Conservation (phyloP, 139 green algal genomes). For the Ettlia oleoabundans region DNA sequence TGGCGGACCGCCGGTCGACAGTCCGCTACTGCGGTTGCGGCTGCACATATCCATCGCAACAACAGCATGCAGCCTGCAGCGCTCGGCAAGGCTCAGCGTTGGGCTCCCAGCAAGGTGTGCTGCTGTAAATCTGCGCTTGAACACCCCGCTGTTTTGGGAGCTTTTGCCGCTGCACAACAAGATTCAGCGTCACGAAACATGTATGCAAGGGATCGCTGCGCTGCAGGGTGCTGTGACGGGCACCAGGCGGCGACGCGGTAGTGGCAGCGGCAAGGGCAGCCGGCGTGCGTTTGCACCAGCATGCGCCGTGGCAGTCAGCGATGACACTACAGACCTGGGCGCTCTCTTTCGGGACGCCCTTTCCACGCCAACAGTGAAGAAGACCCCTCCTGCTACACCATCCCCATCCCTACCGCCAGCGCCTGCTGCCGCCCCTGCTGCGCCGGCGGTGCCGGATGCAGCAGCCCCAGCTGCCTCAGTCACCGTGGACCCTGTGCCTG, state of each 20-base stretch:
- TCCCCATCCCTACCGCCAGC: neutral
- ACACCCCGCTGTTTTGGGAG: neutral
- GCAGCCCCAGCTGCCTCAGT: neutral
- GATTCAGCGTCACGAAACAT: too few relatives aligned
- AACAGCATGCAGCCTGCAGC: neutral
- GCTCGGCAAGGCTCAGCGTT: neutral
- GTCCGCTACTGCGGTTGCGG: too few relatives aligned
- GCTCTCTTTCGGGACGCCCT: constrained; percentile 18
- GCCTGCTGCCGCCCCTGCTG: neutral
- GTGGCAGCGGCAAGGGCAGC: neutral
- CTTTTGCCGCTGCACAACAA: too few relatives aligned
- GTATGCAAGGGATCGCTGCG: too few relatives aligned
- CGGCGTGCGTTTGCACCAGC: neutral
- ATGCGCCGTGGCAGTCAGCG: neutral
- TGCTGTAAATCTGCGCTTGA: neutral
- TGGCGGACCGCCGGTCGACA: too few relatives aligned
- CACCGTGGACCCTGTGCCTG: constrained; percentile 27
- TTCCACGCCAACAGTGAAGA: neutral
- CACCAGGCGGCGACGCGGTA: neutral
- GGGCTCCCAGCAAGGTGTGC: neutral
- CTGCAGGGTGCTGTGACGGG: neutral
- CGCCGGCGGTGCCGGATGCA: neutral
- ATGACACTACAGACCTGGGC: neutral
- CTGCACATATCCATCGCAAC: too few relatives aligned
- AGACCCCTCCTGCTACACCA: neutral